Evolutionary conservation across 176 grass and related monocot species (phyloP), one percentile per base, ranked within the genome.

Genomic region (Echinochloa phyllopogon): DNA sequence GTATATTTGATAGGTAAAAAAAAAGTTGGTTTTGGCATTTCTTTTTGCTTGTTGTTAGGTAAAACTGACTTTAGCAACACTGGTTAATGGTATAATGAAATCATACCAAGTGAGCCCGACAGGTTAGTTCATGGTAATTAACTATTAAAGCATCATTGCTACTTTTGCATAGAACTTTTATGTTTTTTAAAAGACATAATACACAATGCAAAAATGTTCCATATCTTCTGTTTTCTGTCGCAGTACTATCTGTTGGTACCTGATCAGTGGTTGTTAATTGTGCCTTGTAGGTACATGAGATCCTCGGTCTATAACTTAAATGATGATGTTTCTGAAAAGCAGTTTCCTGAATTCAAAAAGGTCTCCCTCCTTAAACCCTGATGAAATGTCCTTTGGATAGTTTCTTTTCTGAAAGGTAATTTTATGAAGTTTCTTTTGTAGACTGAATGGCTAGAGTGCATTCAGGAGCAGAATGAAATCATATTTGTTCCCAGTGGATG

Each of bases 401-500:
- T 21, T 80, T 39, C 18, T 40, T n/a, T 52, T 55, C 18, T 75
- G 29, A 75, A 55, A 75, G 49, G 10, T 53, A 36, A 56, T 56
- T 56, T 37, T 40, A 75, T 39, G 33, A 56, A 12, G 71, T 25
- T 87, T 40, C 6, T 84, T 81, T 52, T 87, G 76, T 88, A 98
- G 96, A 83, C 96, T 76, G 85, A 87, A 78, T 98, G 96, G 93
- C 70, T 92, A 62, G 87, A 95, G 66, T 98, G 96, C 65, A 88
- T 87, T 84, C 96, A 98, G 42, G 85, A 94, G 79, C 88, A 94
- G 84, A 88, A 93, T 57, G 96, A 98, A 75, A 85, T 98, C 56
- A 95, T 98, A 90, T 98, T 95, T 92, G 93, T 98, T 37, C 96
- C 96, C 61, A 98, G 93, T 69, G 93, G 96, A 82, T 98, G 96